Conservation (phyloP, 2,329 filamentous ascomycete genomes). For the Pseudopithomyces chartarum region DNA sequence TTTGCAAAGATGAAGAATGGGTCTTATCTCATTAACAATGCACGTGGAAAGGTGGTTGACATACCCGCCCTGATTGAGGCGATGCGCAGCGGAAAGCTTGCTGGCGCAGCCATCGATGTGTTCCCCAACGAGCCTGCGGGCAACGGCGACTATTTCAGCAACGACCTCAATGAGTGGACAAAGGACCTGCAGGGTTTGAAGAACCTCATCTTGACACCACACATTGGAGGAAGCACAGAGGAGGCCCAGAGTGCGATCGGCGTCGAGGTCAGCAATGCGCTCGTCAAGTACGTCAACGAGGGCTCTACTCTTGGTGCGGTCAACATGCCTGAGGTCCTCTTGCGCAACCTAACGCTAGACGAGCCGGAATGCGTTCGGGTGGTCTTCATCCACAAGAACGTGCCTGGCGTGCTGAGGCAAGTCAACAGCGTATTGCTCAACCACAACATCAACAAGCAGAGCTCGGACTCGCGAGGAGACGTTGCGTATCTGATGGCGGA, state of each 20-base stretch:
- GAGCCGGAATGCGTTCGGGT: conserved; percentile 89
- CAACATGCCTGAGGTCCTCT: conserved; percentile 92
- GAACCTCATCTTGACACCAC: conserved; percentile 94
- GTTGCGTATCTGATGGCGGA: conserved; percentile 98
- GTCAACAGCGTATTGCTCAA: conserved; percentile 94
- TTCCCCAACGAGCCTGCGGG: conserved; percentile 92
- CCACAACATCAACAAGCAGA: conserved; percentile 99
- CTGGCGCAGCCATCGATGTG: conserved; percentile 93
- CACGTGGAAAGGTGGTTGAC: conserved; percentile 89
- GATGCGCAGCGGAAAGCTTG: conserved; percentile 83
- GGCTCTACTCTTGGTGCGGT: conserved; percentile 89
- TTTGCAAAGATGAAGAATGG: conserved; percentile 90
- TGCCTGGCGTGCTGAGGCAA: conserved; percentile 90
- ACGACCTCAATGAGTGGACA: conserved; percentile 79
- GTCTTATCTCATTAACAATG: conserved; percentile 94
- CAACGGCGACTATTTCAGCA: conserved; percentile 95
- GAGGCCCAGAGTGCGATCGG: conserved; percentile 97
- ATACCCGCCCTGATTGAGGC: conserved; percentile 90
- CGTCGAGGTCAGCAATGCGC: conserved; percentile 84
- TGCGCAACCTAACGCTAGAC: conserved; percentile 87
- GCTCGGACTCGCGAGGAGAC: conserved; percentile 92
- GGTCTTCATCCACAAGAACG: conserved; percentile 96
- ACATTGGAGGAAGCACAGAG: conserved; percentile 97
- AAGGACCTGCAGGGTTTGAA: conserved; percentile 82
- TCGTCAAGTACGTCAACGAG: conserved; percentile 95